Base-by-base conservation (phyloP, 2,329 filamentous ascomycete genomes). In the Epichloe sibirici region DNA sequence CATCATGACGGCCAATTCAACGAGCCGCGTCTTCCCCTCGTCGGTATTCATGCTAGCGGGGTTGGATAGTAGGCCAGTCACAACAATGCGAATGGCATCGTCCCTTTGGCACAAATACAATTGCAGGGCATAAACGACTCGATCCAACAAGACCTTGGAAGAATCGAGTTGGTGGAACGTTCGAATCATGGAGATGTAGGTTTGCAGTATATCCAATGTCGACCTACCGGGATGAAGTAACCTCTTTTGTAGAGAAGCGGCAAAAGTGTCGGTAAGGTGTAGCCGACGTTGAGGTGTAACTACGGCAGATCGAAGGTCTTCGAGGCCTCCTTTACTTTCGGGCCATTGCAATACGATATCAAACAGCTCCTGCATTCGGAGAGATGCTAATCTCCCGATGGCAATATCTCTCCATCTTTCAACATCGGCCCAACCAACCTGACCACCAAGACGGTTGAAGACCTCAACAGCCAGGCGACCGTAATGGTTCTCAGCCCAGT, bases 321-420 rank as follows among this genome's bases (percentile, higher is more conserved):
- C 78, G 3, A 93, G 75, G 1, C 84, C 88, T 2, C 83, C 83
- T 51, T 77, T 74, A 58, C 84, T 88, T 38, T 76, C 68, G 4
- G 87, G 85, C 87, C 87, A 93, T 53, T 78, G 74, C 53, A 86
- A 75, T 45, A 90, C 82, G 62, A 91, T 90, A 61, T 90, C 85
- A 61, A 90, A 91, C 9, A 93, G 72, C 61, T 89, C 82, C 7
- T 77, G 74, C 45, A 85, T 86, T 44, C 88, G 78, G 47, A 86
- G 72, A 17, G 79, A 76, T 2, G 86, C 86, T 15, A 91, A 74
- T 45, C 83, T 78, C 3, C 78, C 79, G 45, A 88, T 66, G 15
- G 83, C 84, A 59, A 85, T 82, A 42, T 85, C 80, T 62, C 85
- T 84, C 78, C 85, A 89, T 56, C 79, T 80, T 57, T 82, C 77